Conservation (phyloP, 2,329 filamentous ascomycete genomes). For the Neopestalotiopsis rosae region DNA sequence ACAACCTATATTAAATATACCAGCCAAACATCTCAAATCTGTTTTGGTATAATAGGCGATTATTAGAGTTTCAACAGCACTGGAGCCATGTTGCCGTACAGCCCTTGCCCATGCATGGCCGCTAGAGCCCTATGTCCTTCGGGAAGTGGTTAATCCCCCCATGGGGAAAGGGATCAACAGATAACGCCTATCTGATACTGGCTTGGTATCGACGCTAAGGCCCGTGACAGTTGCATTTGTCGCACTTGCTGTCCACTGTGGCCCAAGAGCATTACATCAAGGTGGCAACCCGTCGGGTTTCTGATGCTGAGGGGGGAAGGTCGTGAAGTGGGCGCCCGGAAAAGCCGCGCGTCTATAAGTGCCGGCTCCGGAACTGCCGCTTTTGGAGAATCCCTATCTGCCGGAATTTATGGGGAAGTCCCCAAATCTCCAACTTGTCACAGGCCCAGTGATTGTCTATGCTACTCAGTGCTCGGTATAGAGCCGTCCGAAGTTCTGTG, state of each 20-base stretch:
- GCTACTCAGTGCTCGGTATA: not conserved
- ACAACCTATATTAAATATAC: not conserved
- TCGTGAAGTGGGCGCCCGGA: constrained; percentile 5
- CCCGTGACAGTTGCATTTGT: not conserved
- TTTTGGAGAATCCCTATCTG: constrained; percentile 12
- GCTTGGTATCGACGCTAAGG: not conserved
- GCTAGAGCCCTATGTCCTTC: not conserved
- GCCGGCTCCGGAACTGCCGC: constrained; percentile 8
- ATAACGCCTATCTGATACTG: constrained; percentile 1
- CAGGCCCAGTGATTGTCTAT: not conserved
- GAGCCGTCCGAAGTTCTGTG: constrained; percentile 1
- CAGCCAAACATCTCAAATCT: not conserved
- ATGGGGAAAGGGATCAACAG: constrained; percentile 5
- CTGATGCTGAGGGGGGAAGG: not conserved
- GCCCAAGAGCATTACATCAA: not conserved
- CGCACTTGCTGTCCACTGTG: not conserved
- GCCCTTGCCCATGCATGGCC: not conserved
- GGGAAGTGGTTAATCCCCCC: constrained; percentile 3
- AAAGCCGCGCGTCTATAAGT: not conserved
- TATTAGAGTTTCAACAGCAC: not conserved
- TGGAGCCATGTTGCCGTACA: not conserved
- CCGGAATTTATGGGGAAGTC: not conserved
- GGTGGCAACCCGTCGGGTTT: not conserved
- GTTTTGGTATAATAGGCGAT: not conserved
- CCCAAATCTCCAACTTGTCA: constrained; percentile 6